A percentile compares a stretch with the other conserved stretches of the same genome.
These are phyloP conservation scores for Priceomyces fermenticarens DNA, from an alignment of 805 yeast species.

Conservation along the genomic window DNA sequence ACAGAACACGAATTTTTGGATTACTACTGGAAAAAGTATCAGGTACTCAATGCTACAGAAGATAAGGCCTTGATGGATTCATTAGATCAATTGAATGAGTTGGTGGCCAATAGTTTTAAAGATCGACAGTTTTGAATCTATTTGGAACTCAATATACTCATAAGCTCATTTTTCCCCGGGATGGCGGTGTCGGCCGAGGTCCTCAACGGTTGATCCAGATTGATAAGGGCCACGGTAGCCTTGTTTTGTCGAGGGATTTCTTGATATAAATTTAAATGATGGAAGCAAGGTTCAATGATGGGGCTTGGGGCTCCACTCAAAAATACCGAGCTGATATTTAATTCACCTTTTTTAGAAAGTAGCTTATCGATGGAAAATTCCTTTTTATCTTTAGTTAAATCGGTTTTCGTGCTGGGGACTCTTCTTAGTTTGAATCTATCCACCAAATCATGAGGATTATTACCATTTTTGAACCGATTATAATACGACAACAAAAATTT, in stretches of 20 bases:
- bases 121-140: conserved; percentile 33
- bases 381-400: conserved; percentile 4
- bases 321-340: conserved; percentile 42
- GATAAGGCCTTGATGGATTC: conserved; percentile 38
- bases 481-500: conserved; percentile 45
- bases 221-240: conserved; percentile 53
- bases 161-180: conserved; percentile 67
- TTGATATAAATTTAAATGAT: conserved; percentile 45
- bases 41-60: conserved; percentile 46
- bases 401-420: conserved; percentile 11
- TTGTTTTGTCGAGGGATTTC: conserved; percentile 36
- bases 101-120: conserved; percentile 53
- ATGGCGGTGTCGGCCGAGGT: conserved; percentile 64
- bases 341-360: conserved; percentile 1
- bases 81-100: conserved; percentile 52
- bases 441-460: conserved; percentile 15
- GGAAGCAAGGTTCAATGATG: conserved; percentile 66
- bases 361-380: not conserved
- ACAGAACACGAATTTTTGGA: conserved; percentile 36
- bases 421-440: conserved; percentile 23
- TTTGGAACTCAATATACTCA: conserved; percentile 41
- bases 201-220: conserved; percentile 42
- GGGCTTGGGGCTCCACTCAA: conserved; percentile 67
- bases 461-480: conserved; percentile 13
- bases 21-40: conserved; percentile 50